Evolutionary conservation across 1,284 basidiomycete genomes (phyloP), one percentile per base, ranked within the genome.

Genomic region (Sanghuangporus sanghuang): DNA sequence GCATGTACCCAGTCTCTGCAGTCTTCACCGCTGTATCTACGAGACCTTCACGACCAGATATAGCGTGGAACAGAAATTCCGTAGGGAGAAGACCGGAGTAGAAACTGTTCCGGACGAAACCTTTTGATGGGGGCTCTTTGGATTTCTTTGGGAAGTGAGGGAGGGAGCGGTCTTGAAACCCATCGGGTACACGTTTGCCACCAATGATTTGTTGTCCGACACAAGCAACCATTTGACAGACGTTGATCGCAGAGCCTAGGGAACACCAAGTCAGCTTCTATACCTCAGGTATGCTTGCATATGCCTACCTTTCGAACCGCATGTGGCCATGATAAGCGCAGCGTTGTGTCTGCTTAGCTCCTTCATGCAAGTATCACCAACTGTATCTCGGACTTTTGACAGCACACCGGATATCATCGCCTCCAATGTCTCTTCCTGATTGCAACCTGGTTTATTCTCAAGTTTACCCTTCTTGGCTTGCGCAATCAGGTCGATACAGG

Each of bases 11-110:
- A 1, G 97, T 99, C 77, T 99, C 97, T 18, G 97, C 97, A 0
- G 97, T 99, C 79, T 99, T 99, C 76, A 99, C 97, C 27, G 97
- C 97, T 0, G 97, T 99, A 78, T 99, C 97, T 72, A 99, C 96
- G 53, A 99, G 78, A 78, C 97, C 97, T 79, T 99, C 97, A 74
- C 97, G 90, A 69, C 97, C 97, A 23, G 96, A 98, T 71, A 99
- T 98, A 66, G 96, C 97, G 78, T 99, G 97, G 82, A 99, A 99
- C 62, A 99, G 76, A 78, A 99, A 99, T 73, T 99, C 97, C 11
- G 96, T 96, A 0, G 97, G 93, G 0, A 87, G 83, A n/a, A 99
- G 80, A 40, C 97, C 97, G 6, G 90, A 89, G 78, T 91, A 99
- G 83, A 99, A 99, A 75, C 91, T 93, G 76, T 98, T 99, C 55